A percentile compares a stretch with the other conserved stretches of the same genome.
phyloP scores from a whole-genome alignment of 2,329 filamentous ascomycete species.

The Pseudonectria foliicola region DNA sequence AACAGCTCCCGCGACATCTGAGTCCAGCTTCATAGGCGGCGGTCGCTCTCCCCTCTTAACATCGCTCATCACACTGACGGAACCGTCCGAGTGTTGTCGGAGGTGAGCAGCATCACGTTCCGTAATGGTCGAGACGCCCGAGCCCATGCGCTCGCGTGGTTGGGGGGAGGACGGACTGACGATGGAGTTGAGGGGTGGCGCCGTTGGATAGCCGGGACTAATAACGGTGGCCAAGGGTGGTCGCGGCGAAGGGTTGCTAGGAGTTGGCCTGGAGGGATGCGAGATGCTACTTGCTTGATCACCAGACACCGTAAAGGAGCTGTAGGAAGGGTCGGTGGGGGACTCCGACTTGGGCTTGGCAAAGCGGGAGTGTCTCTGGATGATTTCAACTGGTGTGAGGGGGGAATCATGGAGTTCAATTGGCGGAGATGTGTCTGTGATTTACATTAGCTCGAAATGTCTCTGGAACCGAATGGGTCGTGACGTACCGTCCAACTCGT shows the following conservation, averaged over 20 bases:
- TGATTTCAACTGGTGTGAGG: constrained; percentile 32
- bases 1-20: constrained; percentile 2
- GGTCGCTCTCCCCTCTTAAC: constrained; percentile 5
- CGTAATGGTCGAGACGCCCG: constrained; percentile 15
- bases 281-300: constrained; percentile 24
- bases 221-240: not conserved
- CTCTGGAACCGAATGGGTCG: not conserved
- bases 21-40: constrained; percentile 3
- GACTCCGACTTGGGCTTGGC: constrained; percentile 10
- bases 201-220: not conserved
- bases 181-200: not conserved
- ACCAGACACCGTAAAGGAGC: constrained; percentile 15
- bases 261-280: constrained; percentile 16
- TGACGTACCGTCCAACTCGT: constrained; percentile 40
- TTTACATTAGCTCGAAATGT: constrained; percentile 1
- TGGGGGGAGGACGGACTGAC: constrained; percentile 7
- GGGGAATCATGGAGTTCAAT: constrained; percentile 40
- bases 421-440: constrained; percentile 35
- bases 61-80: constrained; percentile 15
- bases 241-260: not conserved
- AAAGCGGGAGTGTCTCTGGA: constrained; percentile 27
- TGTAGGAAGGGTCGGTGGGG: constrained; percentile 16
- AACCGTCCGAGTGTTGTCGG: constrained; percentile 9
- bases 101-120: constrained; percentile 16
- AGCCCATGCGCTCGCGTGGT: constrained; percentile 10